These are phyloP conservation scores for Apodospora peruviana DNA, from an alignment of 495 filamentous ascomycete genomes.

Conservation along the genomic window DNA sequence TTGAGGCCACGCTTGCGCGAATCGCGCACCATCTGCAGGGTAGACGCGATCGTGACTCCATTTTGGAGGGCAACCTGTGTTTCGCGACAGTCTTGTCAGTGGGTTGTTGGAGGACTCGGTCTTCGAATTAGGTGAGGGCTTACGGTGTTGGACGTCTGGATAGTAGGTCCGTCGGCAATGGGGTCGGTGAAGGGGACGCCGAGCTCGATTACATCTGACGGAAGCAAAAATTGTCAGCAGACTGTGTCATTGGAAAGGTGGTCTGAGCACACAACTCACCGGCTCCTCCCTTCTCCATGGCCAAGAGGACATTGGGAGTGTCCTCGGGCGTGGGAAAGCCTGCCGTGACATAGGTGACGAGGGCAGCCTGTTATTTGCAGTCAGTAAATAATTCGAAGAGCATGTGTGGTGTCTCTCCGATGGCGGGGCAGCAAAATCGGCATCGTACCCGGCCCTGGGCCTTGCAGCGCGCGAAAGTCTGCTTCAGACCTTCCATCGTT, in stretches of 20 bases:
- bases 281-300: slow-evolving; percentile 87
- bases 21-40: slow-evolving; percentile 72
- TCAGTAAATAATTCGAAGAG: slow-evolving; percentile 9
- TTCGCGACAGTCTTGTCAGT: background rate
- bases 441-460: slow-evolving; percentile 57
- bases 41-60: slow-evolving; percentile 73
- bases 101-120: background rate
- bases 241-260: background rate
- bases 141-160: slow-evolving; percentile 84
- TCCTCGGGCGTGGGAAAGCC: slow-evolving; percentile 82
- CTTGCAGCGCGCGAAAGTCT: slow-evolving; percentile 85
- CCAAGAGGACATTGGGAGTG: slow-evolving; percentile 77
- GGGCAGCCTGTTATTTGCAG: slow-evolving; percentile 49
- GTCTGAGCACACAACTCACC: slow-evolving; percentile 45
- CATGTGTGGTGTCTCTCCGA: background rate
- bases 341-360: slow-evolving; percentile 95
- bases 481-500: slow-evolving; percentile 70
- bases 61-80: slow-evolving; percentile 64
- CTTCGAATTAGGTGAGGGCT: slow-evolving; percentile 1
- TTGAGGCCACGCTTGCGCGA: slow-evolving; percentile 70
- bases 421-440: slow-evolving; percentile 3
- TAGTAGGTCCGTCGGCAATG: slow-evolving; percentile 91
- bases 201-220: slow-evolving; percentile 70
- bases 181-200: slow-evolving; percentile 96
- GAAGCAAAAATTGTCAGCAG: background rate